phyloP scores from a whole-genome alignment of 2,329 filamentous ascomycete genomes.

The Mycosphaerella sp. region DNA sequence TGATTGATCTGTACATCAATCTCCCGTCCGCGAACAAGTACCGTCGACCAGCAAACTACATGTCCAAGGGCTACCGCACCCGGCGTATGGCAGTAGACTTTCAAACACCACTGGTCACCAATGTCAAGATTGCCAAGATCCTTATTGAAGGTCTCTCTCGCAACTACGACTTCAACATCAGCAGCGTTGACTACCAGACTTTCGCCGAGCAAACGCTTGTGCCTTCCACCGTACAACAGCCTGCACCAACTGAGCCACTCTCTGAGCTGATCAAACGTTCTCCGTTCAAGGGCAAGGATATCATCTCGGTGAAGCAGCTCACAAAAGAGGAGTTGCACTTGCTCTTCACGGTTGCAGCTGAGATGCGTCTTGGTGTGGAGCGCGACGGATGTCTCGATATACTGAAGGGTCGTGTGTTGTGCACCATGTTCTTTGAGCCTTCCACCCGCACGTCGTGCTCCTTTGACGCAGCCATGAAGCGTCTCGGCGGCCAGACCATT shows the following conservation, averaged over 20 bases:
- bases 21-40: slow-evolving; percentile 98
- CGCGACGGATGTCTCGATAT: slow-evolving; percentile 83
- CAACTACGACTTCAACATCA: slow-evolving; percentile 77
- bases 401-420: slow-evolving; percentile 77
- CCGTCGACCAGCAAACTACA: slow-evolving; percentile 92
- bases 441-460: slow-evolving; percentile 93
- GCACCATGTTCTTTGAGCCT: slow-evolving; percentile 95
- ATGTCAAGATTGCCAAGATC: slow-evolving; percentile 99
- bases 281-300: slow-evolving; percentile 81
- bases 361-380: slow-evolving; percentile 94
- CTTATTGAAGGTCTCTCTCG: slow-evolving; percentile 88
- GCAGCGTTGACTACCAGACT: slow-evolving; percentile 82
- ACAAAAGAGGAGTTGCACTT: slow-evolving; percentile 79
- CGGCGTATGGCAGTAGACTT: slow-evolving; percentile 97
- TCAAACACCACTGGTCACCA: slow-evolving; percentile 93
- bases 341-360: slow-evolving; percentile 92
- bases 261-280: slow-evolving; percentile 69
- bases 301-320: slow-evolving; percentile 89
- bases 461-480: slow-evolving; percentile 98
- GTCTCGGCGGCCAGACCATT: slow-evolving; percentile 81
- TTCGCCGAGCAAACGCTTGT: slow-evolving; percentile 47
- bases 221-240: slow-evolving; percentile 24
- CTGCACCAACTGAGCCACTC: slow-evolving; percentile 54
- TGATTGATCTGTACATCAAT: slow-evolving; percentile 99
- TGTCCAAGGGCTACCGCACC: slow-evolving; percentile 95